Evolutionary conservation across 2,329 filamentous ascomycete genomes (phyloP), one percentile per base, ranked within the genome.

Genomic region (Colletotrichum sp.): DNA sequence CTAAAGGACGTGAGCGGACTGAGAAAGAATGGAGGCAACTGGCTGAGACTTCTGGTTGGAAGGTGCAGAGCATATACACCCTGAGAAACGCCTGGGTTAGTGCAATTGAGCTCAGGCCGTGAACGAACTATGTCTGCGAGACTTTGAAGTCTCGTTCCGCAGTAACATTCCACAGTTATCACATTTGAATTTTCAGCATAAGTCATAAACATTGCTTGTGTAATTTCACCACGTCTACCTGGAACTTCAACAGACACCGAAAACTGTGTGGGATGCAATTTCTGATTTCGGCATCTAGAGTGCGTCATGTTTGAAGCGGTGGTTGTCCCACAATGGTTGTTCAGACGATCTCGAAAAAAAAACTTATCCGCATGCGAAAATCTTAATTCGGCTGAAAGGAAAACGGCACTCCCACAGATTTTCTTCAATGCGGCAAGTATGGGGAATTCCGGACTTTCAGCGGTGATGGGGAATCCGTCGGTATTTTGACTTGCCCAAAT

Each of bases 1-100:
- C 76, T 15, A 79, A 81, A 24, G 85, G 85, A 16, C 70, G 79
- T 68, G 85, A 86, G 77, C 76, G 85, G 13, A 80, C 78, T 2
- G 79, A 80, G 66, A 57, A 49, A 2, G 70, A 85, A 55, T 86
- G 84, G 84, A 64, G 52, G 24, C n/a, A 34, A 4, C 71, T 86
- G 34, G 83, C 81, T 2, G 60, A 72, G 9, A n/a, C 62, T 6
- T 65, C 81, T 8, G 84, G 82, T 1, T 86, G 84, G 84, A 64
- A 64, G 5, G 9, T 85, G 13, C 59, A 32, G 16, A 49, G 30
- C 28, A 78, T 81, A 52, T 77, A 69, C 21, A 39, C 59, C 2
- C 30, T 81, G 32, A 34, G 80, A 24, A 80, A 78, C 15, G 78
- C 80, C 4, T 81, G 80, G 80, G 75, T 78, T 15, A 55, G 57